Base-by-base conservation (phyloP, 345 rosid species). In the Eucalyptus microcorys region DNA sequence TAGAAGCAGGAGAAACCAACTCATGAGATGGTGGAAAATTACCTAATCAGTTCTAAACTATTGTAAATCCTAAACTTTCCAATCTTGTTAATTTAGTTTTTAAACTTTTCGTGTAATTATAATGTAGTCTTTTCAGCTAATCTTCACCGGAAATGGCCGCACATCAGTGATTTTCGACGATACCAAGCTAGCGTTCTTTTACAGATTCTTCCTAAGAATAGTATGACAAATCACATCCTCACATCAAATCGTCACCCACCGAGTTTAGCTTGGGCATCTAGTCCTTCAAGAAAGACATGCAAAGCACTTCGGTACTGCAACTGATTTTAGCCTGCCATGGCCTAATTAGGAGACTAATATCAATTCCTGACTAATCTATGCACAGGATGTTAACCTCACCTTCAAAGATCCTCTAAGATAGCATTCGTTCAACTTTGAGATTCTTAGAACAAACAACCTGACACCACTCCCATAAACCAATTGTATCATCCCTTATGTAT, bases 221-320 rank as follows among this genome's bases (percentile, higher is more conserved):
- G n/a, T 57, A 57, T 24, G 64, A 12, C 30, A 2, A 57, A 57
- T 26, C 64, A 57, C 14, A 57, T 57, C n/a, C n/a, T 57, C 64
- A 57, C 3, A 57, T 12, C 0, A 0, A 26, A 26, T 57, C n/a
- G 1, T 57, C 13, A 5, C 64, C 26, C n/a, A 26, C 64, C 14
- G 1, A 57, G 64, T 24, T 57, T 57, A 57, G n/a, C 64, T 26
- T 27, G 14, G n/a, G n/a, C 30, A 57, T 10, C 6, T 11, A 24
- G 14, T 57, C 64, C 30, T 27, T 57, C n/a, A 57, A 57, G 64
- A 3, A 11, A 57, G 64, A 53, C 59, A 53, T 53, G 26, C 26
- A 53, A 19, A 53, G 59, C 10, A 53, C 59, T 53, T 53, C 1
- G 2, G 11, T 53, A 53, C 10, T 4, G 10, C 59, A 53, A 53